Evolutionary conservation across 148 eudicot species (phyloP).

Genomic region (Camellia sinensis): DNA sequence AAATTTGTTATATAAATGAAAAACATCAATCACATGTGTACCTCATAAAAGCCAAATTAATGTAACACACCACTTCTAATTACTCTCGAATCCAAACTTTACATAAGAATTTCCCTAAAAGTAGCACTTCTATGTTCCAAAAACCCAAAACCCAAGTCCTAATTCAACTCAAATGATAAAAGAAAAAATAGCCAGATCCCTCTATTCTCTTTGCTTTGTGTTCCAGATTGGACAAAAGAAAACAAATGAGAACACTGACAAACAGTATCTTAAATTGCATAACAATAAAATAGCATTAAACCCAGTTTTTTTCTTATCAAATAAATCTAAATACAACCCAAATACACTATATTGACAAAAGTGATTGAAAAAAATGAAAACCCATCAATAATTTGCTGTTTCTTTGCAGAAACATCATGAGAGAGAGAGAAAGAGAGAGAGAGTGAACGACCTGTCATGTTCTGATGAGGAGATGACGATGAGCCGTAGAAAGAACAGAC

Average conservation of each 20-base stretch:
- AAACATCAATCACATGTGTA: not conserved
- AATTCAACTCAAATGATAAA: too few species aligned
- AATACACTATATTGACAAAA: not conserved
- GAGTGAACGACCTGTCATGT: conserved; percentile 8
- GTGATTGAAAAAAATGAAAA: not conserved
- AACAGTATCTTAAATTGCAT: not conserved
- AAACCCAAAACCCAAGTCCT: too few species aligned
- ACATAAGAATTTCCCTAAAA: not conserved
- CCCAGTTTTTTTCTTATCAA: not conserved
- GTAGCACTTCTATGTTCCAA: not conserved
- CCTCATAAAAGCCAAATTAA: too few species aligned
- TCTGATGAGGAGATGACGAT: not conserved
- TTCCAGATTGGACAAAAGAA: not conserved
- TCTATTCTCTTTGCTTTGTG: not conserved
- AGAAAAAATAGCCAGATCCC: not conserved
- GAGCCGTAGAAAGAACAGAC: not conserved
- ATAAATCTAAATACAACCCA: not conserved
- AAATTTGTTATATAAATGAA: not conserved
- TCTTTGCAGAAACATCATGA: not conserved
- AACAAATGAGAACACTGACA: not conserved
- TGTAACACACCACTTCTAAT: too few species aligned
- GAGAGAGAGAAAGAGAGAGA: not conserved
- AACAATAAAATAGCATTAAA: not conserved
- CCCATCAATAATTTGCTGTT: not conserved
- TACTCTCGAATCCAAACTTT: too few species aligned